phyloP scores from a whole-genome alignment of 257 asterid species.

The Parsonsia alboflavescens region DNA sequence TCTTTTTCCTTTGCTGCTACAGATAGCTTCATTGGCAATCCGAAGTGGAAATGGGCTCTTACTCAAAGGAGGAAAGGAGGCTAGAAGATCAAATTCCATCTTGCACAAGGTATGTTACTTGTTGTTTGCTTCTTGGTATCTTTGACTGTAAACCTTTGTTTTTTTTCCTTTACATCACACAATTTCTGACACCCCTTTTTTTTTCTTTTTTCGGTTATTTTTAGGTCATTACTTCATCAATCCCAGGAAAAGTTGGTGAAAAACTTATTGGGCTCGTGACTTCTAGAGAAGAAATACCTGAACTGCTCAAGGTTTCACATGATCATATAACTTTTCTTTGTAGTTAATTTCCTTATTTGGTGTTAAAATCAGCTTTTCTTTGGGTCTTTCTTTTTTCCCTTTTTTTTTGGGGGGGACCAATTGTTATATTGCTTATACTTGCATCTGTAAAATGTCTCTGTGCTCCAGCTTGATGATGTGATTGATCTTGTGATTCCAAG shows the following conservation, averaged over 20 bases:
- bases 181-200: neutral
- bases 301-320: slow-evolving; percentile 60
- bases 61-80: slow-evolving; percentile 87
- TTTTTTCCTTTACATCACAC: neutral
- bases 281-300: slow-evolving; percentile 75
- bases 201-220: neutral
- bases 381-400: too few relatives aligned
- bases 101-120: slow-evolving; percentile 53
- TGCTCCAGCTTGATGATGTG: slow-evolving; percentile 70
- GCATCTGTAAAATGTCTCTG: neutral
- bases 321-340: neutral
- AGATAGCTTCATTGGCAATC: slow-evolving; percentile 87
- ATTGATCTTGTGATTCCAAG: slow-evolving; percentile 90
- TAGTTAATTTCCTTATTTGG: neutral
- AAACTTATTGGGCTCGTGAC: slow-evolving; percentile 75
- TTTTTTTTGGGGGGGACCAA: neutral
- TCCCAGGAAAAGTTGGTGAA: slow-evolving; percentile 66
- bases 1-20: slow-evolving; percentile 7
- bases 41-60: slow-evolving; percentile 83
- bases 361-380: neutral
- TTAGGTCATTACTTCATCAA: slow-evolving; percentile 61
- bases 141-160: neutral
- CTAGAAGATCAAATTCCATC: slow-evolving; percentile 57
- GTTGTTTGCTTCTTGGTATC: slow-evolving; percentile 5
- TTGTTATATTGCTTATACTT: neutral